phyloP scores from a whole-genome alignment of 805 yeast species.

The Jamesozyma spencerorum region DNA sequence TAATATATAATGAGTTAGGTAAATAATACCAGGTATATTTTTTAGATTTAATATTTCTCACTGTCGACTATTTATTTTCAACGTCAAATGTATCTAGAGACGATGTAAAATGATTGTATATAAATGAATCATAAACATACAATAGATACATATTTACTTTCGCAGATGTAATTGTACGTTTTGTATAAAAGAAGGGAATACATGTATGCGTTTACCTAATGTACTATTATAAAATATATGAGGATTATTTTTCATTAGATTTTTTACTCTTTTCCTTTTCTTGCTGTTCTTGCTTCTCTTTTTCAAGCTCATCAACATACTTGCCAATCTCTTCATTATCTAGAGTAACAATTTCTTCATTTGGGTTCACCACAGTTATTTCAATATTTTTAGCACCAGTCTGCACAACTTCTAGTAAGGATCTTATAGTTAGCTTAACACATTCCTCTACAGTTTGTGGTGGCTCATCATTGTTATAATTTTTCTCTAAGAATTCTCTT shows the following conservation, averaged over 20 bases:
- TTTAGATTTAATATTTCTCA: no score
- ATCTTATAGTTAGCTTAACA: constrained; percentile 70
- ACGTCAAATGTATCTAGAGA: no score
- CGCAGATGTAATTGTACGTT: neutral
- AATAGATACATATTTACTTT: no score
- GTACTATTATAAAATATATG: neutral
- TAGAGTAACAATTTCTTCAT: constrained; percentile 47
- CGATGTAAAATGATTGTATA: no score
- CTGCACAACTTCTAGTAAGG: constrained; percentile 91
- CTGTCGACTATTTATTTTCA: no score
- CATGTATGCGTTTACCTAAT: neutral
- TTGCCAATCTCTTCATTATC: constrained; percentile 62
- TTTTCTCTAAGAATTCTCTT: constrained; percentile 88
- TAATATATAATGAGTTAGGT: no score
- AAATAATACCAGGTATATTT: no score
- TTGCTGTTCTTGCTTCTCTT: constrained; percentile 76
- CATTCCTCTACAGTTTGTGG: constrained; percentile 53
- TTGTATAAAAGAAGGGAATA: neutral
- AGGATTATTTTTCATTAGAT: constrained; percentile 4
- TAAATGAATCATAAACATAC: no score
- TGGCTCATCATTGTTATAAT: constrained; percentile 53
- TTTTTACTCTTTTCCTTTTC: constrained; percentile 53
- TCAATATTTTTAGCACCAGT: constrained; percentile 97
- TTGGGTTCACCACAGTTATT: constrained; percentile 75
- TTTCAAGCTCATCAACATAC: constrained; percentile 74